phyloP scores from a whole-genome alignment of 2,329 filamentous ascomycete genomes.

The Rugonectria rugulosa region DNA sequence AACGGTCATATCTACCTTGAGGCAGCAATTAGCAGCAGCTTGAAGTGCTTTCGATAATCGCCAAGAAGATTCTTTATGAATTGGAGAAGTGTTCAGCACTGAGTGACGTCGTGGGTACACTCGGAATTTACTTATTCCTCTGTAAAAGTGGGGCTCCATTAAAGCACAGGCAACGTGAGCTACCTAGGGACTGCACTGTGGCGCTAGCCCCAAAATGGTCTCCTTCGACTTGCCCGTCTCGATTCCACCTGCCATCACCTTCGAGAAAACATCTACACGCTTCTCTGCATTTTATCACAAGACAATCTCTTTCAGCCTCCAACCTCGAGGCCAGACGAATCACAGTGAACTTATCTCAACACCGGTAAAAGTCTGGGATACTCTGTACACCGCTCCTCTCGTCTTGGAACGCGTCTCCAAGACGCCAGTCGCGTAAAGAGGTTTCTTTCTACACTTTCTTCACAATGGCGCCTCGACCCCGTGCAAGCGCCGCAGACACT shows the following conservation, averaged over 20 bases:
- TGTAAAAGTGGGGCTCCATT: conserved; percentile 29
- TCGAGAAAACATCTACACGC: conserved; percentile 46
- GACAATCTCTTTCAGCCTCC: conserved; percentile 20
- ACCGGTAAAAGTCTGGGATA: conserved; percentile 11
- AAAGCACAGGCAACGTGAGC: conserved; percentile 2
- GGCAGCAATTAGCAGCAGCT: too few species aligned
- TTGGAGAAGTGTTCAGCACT: too few species aligned
- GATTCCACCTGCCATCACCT: conserved; percentile 43
- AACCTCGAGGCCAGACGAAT: conserved; percentile 8
- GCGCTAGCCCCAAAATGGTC: conserved; percentile 45
- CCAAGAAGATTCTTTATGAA: too few species aligned
- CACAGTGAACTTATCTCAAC: conserved; percentile 1
- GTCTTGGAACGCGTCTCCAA: conserved; percentile 55
- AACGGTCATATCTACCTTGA: not conserved
- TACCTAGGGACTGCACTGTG: conserved; percentile 35
- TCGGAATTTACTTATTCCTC: conserved; percentile 40
- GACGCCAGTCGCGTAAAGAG: conserved; percentile 62
- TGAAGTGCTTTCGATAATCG: too few species aligned
- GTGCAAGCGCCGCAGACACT: conserved; percentile 61
- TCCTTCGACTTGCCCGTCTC: conserved; percentile 45
- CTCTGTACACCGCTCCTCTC: conserved; percentile 11
- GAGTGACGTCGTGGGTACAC: conserved; percentile 35
- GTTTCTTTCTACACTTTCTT: conserved; percentile 40
- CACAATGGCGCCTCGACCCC: conserved; percentile 64
- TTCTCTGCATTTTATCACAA: conserved; percentile 23